Conservation (phyloP, 140 eudicot genomes). For the Oenanthe javanica region DNA sequence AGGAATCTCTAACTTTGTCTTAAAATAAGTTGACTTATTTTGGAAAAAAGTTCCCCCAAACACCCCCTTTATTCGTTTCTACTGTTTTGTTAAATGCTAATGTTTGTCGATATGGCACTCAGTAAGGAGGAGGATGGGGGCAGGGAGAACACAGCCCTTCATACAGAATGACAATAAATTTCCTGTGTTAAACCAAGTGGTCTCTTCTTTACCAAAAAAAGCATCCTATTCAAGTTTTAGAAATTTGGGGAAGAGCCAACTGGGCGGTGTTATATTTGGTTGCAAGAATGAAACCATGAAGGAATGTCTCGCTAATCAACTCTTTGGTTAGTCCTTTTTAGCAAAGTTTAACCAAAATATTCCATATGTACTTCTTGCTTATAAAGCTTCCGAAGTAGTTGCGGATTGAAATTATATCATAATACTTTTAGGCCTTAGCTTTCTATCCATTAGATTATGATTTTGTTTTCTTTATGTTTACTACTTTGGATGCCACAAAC, state of each 20-base stretch:
- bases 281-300: constrained; percentile 39
- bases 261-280: constrained; percentile 84
- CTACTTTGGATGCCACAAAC: not conserved
- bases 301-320: constrained; percentile 68
- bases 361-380: not conserved
- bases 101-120: not conserved
- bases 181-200: not conserved
- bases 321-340: constrained; percentile 62
- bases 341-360: not conserved
- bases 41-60: too few species aligned
- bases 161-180: constrained; percentile 6
- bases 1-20: too few species aligned
- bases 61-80: not conserved
- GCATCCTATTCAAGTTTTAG: constrained; percentile 20
- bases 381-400: not conserved
- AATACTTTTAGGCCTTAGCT: not conserved
- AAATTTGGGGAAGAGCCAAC: constrained; percentile 39
- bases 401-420: not conserved
- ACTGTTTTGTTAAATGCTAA: constrained; percentile 1
- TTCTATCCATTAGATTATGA: not conserved
- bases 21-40: too few species aligned
- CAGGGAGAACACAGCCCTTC: constrained; percentile 26
- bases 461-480: not conserved
- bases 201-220: not conserved
- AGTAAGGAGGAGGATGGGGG: constrained; percentile 28